phyloP scores from a whole-genome alignment of 768 basidiomycete species.

The Mycena amicta region DNA sequence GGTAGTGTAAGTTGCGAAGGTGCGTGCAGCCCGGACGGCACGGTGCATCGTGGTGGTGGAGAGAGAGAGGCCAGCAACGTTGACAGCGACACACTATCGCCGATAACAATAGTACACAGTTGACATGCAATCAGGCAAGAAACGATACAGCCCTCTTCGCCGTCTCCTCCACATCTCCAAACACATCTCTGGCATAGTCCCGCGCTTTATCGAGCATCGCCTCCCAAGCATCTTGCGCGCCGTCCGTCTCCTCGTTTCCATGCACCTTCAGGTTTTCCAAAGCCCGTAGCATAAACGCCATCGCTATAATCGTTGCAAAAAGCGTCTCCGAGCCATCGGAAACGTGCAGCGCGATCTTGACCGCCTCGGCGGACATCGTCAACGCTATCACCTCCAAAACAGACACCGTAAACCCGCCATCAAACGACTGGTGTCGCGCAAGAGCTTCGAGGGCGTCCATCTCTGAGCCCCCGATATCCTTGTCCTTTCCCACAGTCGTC shows the following conservation, averaged over 20 bases:
- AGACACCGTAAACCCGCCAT: neutral
- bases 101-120: neutral
- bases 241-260: no score
- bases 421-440: neutral
- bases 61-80: neutral
- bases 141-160: neutral
- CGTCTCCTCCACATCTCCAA: neutral
- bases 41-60: constrained; percentile 13
- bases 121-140: no score
- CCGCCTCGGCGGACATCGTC: neutral
- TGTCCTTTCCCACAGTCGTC: no score
- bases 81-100: neutral
- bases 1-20: constrained; percentile 13
- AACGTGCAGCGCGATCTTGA: neutral
- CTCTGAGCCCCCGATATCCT: neutral
- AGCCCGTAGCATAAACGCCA: neutral
- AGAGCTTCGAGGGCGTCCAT: neutral
- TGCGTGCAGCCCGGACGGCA: constrained; percentile 10
- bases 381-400: neutral
- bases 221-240: neutral
- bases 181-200: neutral
- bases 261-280: neutral
- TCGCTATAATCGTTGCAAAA: neutral
- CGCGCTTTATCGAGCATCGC: neutral
- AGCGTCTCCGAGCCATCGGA: neutral